These are phyloP conservation scores for Neocucurbitaria cava DNA, from an alignment of 2,329 filamentous ascomycete species.

Conservation along the genomic window DNA sequence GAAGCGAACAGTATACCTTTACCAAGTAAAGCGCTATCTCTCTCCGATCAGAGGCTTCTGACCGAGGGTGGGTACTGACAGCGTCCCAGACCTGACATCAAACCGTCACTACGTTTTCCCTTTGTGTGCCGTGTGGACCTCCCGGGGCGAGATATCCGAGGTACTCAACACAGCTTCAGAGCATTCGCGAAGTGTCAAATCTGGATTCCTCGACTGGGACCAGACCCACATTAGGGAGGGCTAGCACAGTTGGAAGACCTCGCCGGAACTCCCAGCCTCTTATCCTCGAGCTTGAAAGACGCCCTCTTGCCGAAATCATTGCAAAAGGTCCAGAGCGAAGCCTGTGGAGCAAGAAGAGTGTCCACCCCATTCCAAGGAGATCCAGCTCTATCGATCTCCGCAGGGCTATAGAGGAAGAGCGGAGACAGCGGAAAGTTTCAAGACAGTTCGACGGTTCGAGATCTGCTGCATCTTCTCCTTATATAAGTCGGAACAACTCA, in stretches of 20 bases:
- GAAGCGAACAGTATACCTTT: not conserved
- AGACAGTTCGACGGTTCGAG: slow-evolving; percentile 33
- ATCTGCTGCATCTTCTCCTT: slow-evolving; percentile 19
- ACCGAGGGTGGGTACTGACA: not conserved
- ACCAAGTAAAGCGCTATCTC: not conserved
- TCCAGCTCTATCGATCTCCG: slow-evolving; percentile 10
- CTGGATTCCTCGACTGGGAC: slow-evolving; percentile 18
- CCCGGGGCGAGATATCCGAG: slow-evolving; percentile 10
- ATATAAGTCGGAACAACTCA: slow-evolving; percentile 18
- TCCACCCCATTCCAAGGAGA: slow-evolving; percentile 3
- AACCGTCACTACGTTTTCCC: slow-evolving; percentile 19
- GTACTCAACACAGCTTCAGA: slow-evolving; percentile 1
- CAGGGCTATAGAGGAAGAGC: slow-evolving; percentile 9
- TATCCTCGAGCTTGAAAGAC: not conserved
- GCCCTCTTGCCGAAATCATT: not conserved
- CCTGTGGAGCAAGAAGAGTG: slow-evolving; percentile 1
- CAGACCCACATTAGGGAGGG: slow-evolving; percentile 20
- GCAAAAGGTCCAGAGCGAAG: not conserved
- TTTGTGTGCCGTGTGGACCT: slow-evolving; percentile 14
- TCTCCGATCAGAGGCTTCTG: not conserved
- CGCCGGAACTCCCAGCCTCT: slow-evolving; percentile 1
- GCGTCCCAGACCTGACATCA: not conserved
- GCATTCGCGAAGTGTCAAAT: slow-evolving; percentile 9
- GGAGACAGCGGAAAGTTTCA: slow-evolving; percentile 9
- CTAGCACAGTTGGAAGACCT: slow-evolving; percentile 2